Percentiles rank a stretch among this genome's conserved stretches.
Evolutionary conservation across 1,284 basidiomycete genomes (phyloP).

Genomic region (Boletus sp.): DNA sequence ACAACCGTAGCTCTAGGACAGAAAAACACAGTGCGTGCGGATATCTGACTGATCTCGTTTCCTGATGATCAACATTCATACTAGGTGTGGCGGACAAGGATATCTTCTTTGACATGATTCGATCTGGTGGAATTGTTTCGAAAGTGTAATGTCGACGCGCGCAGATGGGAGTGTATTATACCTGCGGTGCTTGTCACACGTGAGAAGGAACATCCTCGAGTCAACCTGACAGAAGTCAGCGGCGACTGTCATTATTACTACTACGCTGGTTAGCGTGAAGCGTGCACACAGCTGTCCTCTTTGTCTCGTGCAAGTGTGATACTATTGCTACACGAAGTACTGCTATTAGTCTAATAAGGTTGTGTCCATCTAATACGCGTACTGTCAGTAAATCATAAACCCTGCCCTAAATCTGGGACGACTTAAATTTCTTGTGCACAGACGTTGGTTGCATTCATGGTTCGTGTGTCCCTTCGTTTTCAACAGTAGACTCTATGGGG

Average conservation of each 20-base stretch:
- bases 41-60: neutral
- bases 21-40: constrained; percentile 51
- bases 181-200: too few species aligned
- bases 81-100: constrained; percentile 59
- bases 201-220: too few species aligned
- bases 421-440: constrained; percentile 25
- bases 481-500: neutral
- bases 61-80: constrained; percentile 9
- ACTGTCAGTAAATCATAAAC: neutral
- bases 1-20: constrained; percentile 49
- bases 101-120: constrained; percentile 75
- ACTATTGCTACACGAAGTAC: too few species aligned
- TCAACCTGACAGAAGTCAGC: neutral
- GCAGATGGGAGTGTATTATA: neutral
- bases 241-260: too few species aligned
- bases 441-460: constrained; percentile 25
- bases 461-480: constrained; percentile 21
- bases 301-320: too few species aligned
- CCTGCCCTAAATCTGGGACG: constrained; percentile 32
- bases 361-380: too few species aligned
- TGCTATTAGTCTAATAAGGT: too few species aligned
- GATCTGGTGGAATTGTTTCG: constrained; percentile 69
- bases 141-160: constrained; percentile 32
- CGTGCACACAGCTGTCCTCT: too few species aligned
- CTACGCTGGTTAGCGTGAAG: too few species aligned